Base-by-base conservation (phyloP, 345 rosid species). In the Kandelia obovata region DNA sequence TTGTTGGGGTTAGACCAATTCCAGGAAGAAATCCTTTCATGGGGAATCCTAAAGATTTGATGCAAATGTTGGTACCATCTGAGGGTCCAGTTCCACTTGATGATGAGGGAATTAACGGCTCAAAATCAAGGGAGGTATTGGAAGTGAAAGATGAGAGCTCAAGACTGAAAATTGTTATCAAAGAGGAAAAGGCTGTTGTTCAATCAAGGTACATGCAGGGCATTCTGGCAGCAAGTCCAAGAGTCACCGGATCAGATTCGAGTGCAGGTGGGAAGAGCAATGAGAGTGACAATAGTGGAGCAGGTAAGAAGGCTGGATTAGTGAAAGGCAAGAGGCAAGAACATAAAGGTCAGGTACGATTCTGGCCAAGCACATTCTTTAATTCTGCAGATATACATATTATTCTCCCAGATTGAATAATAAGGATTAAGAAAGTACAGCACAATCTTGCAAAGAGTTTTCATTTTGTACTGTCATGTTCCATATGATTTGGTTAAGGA, bases 201-300 rank as follows among this genome's bases (percentile, higher is more conserved):
- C 84, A 94, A 35, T 94, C 97, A 28, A 82, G 97, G 77, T 91
- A 89, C 65, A 88, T 91, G 96, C 86, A 85, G 70, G 96, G 98
- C 67, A 62, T 88, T 70, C 63, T 64, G 77, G 58, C 76, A 47
- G 55, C 80, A 64, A 87, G 68, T 67, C 34, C 75, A 19, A 85
- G 70, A 78, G 63, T 60, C 43, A 77, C 62, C 69, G 84, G 80
- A 57, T 60, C 62, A 30, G 87, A 87, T 66, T 75, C 85, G 0
- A 78, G 68, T 73, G 74, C 86, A 21, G 67, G 75, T 27, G 35
- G 78, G 71, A 84, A 80, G 75, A 83, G 60, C 66, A 77, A 64
- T 65, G 89, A 80, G 73, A 47, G 59, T 57, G 82, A 77, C 31
- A 77, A 32, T 27, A 53, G 32, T 52, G 79, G 73, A 34, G 70